Conservation (phyloP, 129 eudicot species). For the Kitagawia praeruptora region DNA sequence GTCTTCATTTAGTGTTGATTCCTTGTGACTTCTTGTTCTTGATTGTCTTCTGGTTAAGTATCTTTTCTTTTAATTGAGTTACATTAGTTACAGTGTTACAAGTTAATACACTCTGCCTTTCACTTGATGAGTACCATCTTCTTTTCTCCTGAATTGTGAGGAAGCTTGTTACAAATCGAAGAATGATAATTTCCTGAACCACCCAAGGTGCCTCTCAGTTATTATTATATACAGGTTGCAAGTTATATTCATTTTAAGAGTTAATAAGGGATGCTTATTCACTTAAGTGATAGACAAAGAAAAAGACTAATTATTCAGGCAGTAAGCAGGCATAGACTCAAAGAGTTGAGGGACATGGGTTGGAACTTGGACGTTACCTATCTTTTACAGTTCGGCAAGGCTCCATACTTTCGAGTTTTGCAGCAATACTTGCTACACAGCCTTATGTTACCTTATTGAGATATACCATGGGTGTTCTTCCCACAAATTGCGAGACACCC, state of each 20-base stretch:
- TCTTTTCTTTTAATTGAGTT: too few relatives aligned
- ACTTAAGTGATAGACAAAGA: neutral
- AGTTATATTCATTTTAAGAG: neutral
- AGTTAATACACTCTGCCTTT: too few relatives aligned
- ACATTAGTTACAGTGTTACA: too few relatives aligned
- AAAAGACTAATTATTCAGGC: neutral
- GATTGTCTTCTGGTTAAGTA: too few relatives aligned
- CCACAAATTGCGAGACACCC: too few relatives aligned
- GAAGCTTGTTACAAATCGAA: too few relatives aligned
- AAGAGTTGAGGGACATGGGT: neutral
- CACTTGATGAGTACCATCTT: too few relatives aligned
- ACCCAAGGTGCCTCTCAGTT: neutral
- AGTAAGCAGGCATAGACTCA: neutral
- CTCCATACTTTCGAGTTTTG: constrained; percentile 29
- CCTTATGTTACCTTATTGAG: constrained; percentile 25
- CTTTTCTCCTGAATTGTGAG: too few relatives aligned
- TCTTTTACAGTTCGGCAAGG: constrained; percentile 28
- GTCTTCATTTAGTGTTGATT: too few relatives aligned
- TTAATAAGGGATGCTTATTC: neutral
- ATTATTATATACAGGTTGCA: neutral
- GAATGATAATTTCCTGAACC: too few relatives aligned
- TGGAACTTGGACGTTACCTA: neutral
- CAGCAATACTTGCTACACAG: constrained; percentile 27
- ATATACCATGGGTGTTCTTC: constrained; percentile 31
- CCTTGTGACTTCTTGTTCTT: too few relatives aligned